A percentile compares a stretch with the other conserved stretches of the same genome.
phyloP scores from a whole-genome alignment of 371 early-diverging fungal genomes.

The Mortierella sp. region DNA sequence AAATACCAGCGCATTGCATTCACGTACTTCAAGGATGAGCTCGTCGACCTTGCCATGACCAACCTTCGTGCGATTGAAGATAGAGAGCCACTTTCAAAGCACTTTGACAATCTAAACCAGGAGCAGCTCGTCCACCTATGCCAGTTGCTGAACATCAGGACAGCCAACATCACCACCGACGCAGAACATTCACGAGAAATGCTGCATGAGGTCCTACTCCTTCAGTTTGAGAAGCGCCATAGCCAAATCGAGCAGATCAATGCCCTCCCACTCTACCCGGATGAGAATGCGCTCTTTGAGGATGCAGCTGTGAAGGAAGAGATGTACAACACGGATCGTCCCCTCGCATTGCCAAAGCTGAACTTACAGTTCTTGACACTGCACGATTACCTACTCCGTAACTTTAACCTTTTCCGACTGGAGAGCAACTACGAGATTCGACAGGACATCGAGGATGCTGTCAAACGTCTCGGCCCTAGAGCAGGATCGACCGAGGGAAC shows the following conservation, averaged over 20 bases:
- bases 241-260: constrained; percentile 81
- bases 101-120: constrained; percentile 65
- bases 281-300: constrained; percentile 74
- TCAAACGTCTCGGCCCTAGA: constrained; percentile 81
- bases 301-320: constrained; percentile 68
- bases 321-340: constrained; percentile 74
- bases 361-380: constrained; percentile 93
- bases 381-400: constrained; percentile 90
- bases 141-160: constrained; percentile 67
- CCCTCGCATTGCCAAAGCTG: constrained; percentile 89
- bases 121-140: constrained; percentile 67
- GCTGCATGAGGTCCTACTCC: constrained; percentile 65
- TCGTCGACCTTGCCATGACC: constrained; percentile 81
- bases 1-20: constrained; percentile 78
- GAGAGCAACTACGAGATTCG: constrained; percentile 87
- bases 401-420: constrained; percentile 83
- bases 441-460: constrained; percentile 90
- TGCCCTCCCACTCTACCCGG: constrained; percentile 82
- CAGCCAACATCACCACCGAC: constrained; percentile 47
- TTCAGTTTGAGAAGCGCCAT: constrained; percentile 68
- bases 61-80: constrained; percentile 76
- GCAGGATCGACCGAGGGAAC: constrained; percentile 66
- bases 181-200: constrained; percentile 57
- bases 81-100: constrained; percentile 62
- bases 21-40: constrained; percentile 67